Percentiles rank a stretch among this genome's conserved stretches.
Evolutionary conservation across 2,329 filamentous ascomycete species (phyloP).

Genomic region (Aspergillus niger): DNA sequence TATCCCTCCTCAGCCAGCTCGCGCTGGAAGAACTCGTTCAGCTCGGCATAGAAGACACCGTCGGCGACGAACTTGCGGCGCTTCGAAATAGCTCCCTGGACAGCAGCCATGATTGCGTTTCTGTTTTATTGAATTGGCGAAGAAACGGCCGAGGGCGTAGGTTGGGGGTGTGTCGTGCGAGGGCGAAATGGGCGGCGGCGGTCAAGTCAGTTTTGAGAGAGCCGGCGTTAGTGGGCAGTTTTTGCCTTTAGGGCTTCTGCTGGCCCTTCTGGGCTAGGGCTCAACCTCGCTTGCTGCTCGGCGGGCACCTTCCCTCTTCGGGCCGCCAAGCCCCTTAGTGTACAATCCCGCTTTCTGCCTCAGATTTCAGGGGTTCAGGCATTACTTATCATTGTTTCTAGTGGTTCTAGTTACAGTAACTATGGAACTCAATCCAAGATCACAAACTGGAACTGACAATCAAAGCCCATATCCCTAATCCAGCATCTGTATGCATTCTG

Average conservation of each 20-base stretch:
- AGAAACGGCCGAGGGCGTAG: conserved; percentile 36
- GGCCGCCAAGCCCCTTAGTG: conserved; percentile 17
- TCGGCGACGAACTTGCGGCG: conserved; percentile 81
- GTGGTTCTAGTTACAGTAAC: too few species aligned
- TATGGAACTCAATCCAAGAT: background rate
- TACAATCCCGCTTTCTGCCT: conserved; percentile 9
- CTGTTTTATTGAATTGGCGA: conserved; percentile 38
- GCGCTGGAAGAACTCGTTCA: conserved; percentile 99
- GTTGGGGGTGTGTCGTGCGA: conserved; percentile 33
- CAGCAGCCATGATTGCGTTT: conserved; percentile 52
- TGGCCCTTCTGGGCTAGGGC: conserved; percentile 41
- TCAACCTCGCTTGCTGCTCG: conserved; percentile 41
- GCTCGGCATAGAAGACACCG: conserved; percentile 99
- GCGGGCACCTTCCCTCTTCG: conserved; percentile 26
- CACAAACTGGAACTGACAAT: background rate
- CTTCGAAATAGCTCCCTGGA: conserved; percentile 56
- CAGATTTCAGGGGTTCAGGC: background rate
- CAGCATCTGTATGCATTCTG: background rate
- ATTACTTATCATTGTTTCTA: background rate
- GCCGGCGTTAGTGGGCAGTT: conserved; percentile 44
- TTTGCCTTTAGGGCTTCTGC: conserved; percentile 34
- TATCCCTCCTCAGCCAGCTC: conserved; percentile 99
- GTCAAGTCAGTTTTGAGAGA: conserved; percentile 36
- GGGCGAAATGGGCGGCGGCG: conserved; percentile 31
- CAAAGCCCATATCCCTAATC: background rate